These are phyloP conservation scores for Oryza brachyantha DNA, from an alignment of 176 grass and related monocot genomes.

Conservation along the genomic window DNA sequence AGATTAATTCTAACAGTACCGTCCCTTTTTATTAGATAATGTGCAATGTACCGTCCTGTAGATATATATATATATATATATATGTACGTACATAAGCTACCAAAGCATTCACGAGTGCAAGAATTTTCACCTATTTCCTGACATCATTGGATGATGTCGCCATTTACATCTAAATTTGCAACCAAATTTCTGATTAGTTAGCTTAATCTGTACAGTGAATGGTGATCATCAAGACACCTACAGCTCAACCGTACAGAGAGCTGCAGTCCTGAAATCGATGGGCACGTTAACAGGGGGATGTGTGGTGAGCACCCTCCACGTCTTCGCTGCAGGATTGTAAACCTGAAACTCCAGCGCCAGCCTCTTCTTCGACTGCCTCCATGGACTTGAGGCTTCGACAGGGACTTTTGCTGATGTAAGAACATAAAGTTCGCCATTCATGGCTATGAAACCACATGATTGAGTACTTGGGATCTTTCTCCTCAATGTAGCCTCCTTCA, in stretches of 20 bases:
- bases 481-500: constrained; percentile 51
- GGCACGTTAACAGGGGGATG: constrained; percentile 44
- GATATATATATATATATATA: constrained; percentile 6
- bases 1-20: no score
- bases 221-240: constrained; percentile 22
- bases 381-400: constrained; percentile 18
- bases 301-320: constrained; percentile 66
- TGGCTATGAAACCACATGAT: constrained; percentile 59
- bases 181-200: background rate
- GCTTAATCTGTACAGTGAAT: constrained; percentile 35
- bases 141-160: background rate
- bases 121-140: background rate
- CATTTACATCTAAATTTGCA: constrained; percentile 30
- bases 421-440: constrained; percentile 74
- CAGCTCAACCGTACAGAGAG: constrained; percentile 66
- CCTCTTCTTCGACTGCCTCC: constrained; percentile 49
- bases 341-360: constrained; percentile 62
- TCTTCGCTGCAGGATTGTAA: constrained; percentile 59
- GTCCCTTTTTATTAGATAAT: background rate
- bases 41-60: background rate
- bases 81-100: constrained; percentile 19
- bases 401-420: constrained; percentile 43
- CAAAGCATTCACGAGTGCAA: background rate
- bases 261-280: constrained; percentile 59
- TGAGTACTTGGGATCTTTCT: constrained; percentile 54